These are phyloP conservation scores for Yamadazyma friedrichii DNA, from an alignment of 1,139 yeast genomes.

Conservation along the genomic window DNA sequence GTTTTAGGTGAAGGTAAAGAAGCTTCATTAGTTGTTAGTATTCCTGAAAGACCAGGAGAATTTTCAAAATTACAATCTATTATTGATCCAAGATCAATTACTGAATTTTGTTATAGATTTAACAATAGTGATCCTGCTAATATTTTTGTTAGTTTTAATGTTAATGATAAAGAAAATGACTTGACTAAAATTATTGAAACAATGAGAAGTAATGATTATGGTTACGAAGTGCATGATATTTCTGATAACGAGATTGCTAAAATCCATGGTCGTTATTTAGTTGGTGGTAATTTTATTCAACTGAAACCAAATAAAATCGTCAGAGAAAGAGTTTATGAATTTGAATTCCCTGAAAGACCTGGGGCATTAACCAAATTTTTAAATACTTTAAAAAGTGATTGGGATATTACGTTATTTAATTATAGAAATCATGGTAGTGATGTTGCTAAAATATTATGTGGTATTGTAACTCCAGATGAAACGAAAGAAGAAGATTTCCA, in stretches of 20 bases:
- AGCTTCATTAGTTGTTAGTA: conserved; percentile 83
- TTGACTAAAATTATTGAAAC: conserved; percentile 36
- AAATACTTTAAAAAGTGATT: conserved; percentile 64
- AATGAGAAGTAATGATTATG: conserved; percentile 37
- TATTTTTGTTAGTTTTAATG: conserved; percentile 85
- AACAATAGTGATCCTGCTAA: conserved; percentile 59
- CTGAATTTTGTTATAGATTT: conserved; percentile 90
- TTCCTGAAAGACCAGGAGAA: conserved; percentile 92
- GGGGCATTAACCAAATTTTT: conserved; percentile 86
- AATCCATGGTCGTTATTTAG: conserved; percentile 91
- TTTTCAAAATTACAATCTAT: conserved; percentile 72
- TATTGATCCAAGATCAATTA: conserved; percentile 82
- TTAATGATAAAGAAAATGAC: conserved; percentile 65
- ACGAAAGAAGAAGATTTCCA: conserved; percentile 64
- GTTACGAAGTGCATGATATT: conserved; percentile 74
- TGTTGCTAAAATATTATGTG: conserved; percentile 88
- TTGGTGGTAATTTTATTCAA: conserved; percentile 61
- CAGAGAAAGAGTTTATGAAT: conserved; percentile 75
- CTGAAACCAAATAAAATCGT: conserved; percentile 38
- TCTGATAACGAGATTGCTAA: conserved; percentile 94
- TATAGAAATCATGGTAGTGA: conserved; percentile 97
- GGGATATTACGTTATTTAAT: conserved; percentile 94
- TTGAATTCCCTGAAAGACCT: conserved; percentile 97
- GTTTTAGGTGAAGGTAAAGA: conserved; percentile 97
- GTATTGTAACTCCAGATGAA: conserved; percentile 76